A percentile compares a stretch with the other conserved stretches of the same genome.
Conservation (phyloP, 2,329 filamentous ascomycete genomes). For the Fusarium sambucinum region DNA sequence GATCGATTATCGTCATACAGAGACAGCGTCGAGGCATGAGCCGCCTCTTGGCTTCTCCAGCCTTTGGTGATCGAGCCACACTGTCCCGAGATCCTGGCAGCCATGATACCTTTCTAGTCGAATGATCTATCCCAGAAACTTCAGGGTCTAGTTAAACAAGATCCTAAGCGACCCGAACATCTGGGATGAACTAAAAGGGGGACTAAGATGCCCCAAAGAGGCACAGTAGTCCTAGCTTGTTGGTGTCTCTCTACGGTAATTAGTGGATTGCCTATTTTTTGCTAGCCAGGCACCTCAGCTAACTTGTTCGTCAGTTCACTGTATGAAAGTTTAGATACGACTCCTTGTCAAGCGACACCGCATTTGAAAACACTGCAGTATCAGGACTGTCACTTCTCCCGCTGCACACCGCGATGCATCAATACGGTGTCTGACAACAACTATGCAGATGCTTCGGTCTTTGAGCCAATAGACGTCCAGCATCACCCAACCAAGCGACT, state of each 20-base stretch:
- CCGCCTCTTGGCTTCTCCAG: conserved; percentile 31
- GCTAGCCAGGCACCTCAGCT: conserved; percentile 43
- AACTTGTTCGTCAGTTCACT: conserved; percentile 36
- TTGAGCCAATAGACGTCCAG: conserved; percentile 33
- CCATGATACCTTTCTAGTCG: conserved; percentile 41
- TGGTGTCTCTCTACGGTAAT: conserved; percentile 41
- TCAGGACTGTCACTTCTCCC: conserved; percentile 28
- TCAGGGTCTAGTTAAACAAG: conserved; percentile 52
- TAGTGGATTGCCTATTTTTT: conserved; percentile 33
- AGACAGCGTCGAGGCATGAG: conserved; percentile 17
- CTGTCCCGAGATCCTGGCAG: conserved; percentile 41
- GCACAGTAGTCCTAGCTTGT: conserved; percentile 50
- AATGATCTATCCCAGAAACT: conserved; percentile 46
- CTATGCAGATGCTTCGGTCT: conserved; percentile 35
- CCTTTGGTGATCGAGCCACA: conserved; percentile 29
- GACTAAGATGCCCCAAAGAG: conserved; percentile 49
- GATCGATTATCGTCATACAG: background rate
- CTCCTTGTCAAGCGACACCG: conserved; percentile 14
- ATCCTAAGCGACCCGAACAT: conserved; percentile 56
- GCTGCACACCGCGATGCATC: conserved; percentile 38
- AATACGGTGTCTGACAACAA: conserved; percentile 44
- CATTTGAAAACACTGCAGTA: conserved; percentile 7
- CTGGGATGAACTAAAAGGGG: conserved; percentile 56
- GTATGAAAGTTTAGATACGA: conserved; percentile 23
- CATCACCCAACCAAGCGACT: conserved; percentile 42